A percentile compares a stretch with the other conserved stretches of the same genome.
Conservation (phyloP, 345 rosid species). For the Turritis glabra region DNA sequence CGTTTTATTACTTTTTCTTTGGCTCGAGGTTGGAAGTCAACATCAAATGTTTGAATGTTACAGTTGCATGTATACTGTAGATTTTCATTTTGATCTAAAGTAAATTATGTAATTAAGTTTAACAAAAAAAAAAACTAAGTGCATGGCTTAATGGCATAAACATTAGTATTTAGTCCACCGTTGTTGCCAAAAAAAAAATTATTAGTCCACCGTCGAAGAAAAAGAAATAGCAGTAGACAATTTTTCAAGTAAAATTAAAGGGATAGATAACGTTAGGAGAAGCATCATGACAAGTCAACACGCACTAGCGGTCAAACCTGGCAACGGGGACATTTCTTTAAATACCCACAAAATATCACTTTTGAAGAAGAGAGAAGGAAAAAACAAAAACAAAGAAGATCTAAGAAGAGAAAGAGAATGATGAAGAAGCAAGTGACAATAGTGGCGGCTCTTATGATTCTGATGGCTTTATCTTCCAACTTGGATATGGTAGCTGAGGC, state of each 20-base stretch:
- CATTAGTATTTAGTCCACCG: neutral
- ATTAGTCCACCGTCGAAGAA: neutral
- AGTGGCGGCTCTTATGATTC: constrained; percentile 29
- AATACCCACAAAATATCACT: constrained; percentile 13
- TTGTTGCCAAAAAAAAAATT: neutral
- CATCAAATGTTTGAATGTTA: neutral
- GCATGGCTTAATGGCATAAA: neutral
- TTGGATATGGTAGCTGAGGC: constrained; percentile 36
- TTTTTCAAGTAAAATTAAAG: neutral
- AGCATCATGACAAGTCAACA: constrained; percentile 27
- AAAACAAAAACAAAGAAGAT: constrained; percentile 12
- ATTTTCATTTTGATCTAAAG: neutral
- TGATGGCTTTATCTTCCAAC: constrained; percentile 31
- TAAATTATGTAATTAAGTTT: neutral
- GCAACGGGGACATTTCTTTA: constrained; percentile 36
- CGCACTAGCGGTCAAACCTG: constrained; percentile 34
- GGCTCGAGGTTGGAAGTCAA: neutral
- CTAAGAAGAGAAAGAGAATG: neutral
- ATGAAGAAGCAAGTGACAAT: constrained; percentile 36
- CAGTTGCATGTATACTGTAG: neutral
- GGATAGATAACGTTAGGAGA: constrained; percentile 11
- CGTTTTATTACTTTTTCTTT: neutral
- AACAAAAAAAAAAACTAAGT: neutral
- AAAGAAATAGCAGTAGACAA: neutral
- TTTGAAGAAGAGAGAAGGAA: neutral